Evolutionary conservation across 2,329 filamentous ascomycete species (phyloP).

Genomic region (Fusarium abutilonis): DNA sequence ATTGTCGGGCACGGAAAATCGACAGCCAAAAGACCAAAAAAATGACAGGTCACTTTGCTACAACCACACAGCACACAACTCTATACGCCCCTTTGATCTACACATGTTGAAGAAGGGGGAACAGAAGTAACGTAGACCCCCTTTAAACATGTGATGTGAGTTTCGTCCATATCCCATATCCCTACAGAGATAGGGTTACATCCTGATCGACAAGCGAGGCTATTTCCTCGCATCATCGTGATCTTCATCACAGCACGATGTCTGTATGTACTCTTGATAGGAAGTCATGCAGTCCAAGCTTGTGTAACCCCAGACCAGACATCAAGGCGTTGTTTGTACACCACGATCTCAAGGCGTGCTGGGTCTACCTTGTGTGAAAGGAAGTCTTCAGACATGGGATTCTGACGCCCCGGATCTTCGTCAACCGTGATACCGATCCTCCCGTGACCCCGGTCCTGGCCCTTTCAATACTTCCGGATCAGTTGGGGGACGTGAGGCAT

Average conservation of each 20-base stretch:
- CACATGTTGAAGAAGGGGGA: slow-evolving; percentile 14
- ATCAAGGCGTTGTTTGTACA: slow-evolving; percentile 11
- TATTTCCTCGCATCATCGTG: slow-evolving; percentile 5
- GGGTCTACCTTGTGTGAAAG: not conserved
- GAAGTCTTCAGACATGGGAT: slow-evolving; percentile 16
- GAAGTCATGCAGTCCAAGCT: slow-evolving; percentile 6
- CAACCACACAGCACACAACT: slow-evolving; percentile 12
- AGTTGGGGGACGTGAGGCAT: slow-evolving; percentile 29
- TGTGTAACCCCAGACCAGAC: slow-evolving; percentile 9
- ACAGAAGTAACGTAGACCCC: slow-evolving; percentile 6
- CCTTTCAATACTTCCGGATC: slow-evolving; percentile 4
- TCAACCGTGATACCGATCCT: slow-evolving; percentile 23
- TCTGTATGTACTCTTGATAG: not conserved
- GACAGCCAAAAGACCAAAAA: slow-evolving; percentile 24
- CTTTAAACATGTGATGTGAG: slow-evolving; percentile 12
- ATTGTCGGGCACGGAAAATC: slow-evolving; percentile 29
- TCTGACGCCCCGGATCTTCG: slow-evolving; percentile 6
- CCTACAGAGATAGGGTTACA: slow-evolving; percentile 35
- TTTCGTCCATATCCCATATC: slow-evolving; percentile 3
- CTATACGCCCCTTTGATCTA: slow-evolving; percentile 15
- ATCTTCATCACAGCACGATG: not conserved
- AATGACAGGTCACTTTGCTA: slow-evolving; percentile 37
- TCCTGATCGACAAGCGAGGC: slow-evolving; percentile 31
- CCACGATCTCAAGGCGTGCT: slow-evolving; percentile 4
- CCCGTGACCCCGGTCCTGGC: slow-evolving; percentile 23